Base-by-base conservation (phyloP, 2,329 filamentous ascomycete genomes). In the Camptophora hylomeconis region DNA sequence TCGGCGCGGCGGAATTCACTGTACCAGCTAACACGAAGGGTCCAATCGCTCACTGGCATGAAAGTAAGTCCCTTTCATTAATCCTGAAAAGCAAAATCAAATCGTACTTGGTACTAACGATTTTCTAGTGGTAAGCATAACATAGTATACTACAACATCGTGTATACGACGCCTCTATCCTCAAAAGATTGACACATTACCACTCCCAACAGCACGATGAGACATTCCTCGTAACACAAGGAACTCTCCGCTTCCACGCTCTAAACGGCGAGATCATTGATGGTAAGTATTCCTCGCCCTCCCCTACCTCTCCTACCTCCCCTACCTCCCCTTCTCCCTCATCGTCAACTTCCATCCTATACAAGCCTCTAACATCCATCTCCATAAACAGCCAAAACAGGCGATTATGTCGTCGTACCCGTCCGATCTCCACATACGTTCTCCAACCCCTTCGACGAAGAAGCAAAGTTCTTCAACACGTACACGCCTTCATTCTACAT, bases 141-240 rank as follows among this genome's bases (percentile, higher is more conserved):
- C n/a, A n/a, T n/a, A n/a, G n/a, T n/a, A n/a, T n/a, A n/a, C n/a
- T n/a, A n/a, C n/a, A n/a, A n/a, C n/a, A n/a, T n/a, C n/a, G n/a
- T n/a, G n/a, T n/a, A n/a, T n/a, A n/a, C n/a, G n/a, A n/a, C n/a
- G n/a, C n/a, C n/a, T n/a, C n/a, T n/a, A n/a, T n/a, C n/a, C n/a
- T n/a, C n/a, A n/a, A n/a, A n/a, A n/a, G n/a, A n/a, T n/a, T n/a
- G n/a, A n/a, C n/a, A n/a, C n/a, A n/a, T n/a, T n/a, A n/a, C 2
- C 61, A 67, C 45, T 69, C 60, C 60, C 63, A 70, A 41, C 60
- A 69, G 66, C 63, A 72, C 48, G 66, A 72, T 38, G 60, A 67
- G 50, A 68, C 63, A 5, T 72, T 71, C 50, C 57, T 69, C 23
- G 55, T 69, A n/a, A 66, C 59, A 7, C 32, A 44, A 33, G 40